These are phyloP conservation scores for Sarcocystis neurona DNA, from an alignment of 169 alveolate species.

Conservation along the genomic window DNA sequence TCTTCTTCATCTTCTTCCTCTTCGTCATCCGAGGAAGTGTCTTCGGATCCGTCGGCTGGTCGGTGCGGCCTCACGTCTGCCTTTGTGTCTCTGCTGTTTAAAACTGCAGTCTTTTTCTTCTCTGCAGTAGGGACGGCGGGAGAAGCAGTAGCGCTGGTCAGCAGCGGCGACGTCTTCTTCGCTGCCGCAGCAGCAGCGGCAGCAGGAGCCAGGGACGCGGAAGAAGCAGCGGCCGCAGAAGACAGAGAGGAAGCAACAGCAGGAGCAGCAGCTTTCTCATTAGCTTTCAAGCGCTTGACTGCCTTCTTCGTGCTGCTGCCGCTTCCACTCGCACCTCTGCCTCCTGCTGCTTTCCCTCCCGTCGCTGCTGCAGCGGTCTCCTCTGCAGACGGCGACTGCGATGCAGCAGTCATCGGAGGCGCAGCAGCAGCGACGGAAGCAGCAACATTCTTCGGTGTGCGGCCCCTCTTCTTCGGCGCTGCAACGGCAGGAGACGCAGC, in stretches of 20 bases:
- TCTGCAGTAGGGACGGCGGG: neutral
- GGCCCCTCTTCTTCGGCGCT: slow-evolving; percentile 25
- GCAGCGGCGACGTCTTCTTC: neutral
- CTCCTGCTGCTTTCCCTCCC: neutral
- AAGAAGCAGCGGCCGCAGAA: too few species aligned
- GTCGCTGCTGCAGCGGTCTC: neutral
- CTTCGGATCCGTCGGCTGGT: neutral
- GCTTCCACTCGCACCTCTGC: neutral
- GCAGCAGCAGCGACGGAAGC: neutral
- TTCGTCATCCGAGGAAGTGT: too few species aligned
- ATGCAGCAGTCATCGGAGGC: neutral
- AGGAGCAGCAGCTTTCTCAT: too few species aligned
- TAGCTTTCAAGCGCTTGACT: too few species aligned
- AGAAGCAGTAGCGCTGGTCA: neutral
- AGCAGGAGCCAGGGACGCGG: neutral
- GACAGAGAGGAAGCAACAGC: too few species aligned
- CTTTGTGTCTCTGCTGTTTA: too few species aligned
- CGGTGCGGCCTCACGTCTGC: too few species aligned
- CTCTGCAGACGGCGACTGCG: neutral
- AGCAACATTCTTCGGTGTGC: neutral
- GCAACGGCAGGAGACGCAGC: too few species aligned
- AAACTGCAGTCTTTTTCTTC: neutral
- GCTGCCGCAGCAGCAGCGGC: too few species aligned
- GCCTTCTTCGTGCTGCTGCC: neutral
- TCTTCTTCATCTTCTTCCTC: neutral